phyloP scores from a whole-genome alignment of 78 protist species.

The Protostelium mycophagum region DNA sequence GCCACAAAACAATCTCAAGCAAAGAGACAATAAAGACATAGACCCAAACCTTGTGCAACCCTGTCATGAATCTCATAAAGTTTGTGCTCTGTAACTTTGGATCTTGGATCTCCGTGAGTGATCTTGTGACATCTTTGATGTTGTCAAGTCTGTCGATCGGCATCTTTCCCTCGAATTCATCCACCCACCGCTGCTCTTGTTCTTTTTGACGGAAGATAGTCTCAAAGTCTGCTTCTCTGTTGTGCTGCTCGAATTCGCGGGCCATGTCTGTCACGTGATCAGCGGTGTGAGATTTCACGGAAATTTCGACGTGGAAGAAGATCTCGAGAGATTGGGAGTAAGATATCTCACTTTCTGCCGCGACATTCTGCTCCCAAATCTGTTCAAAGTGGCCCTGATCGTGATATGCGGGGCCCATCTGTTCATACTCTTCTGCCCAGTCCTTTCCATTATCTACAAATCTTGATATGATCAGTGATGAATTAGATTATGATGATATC shows the following conservation, averaged over 20 bases:
- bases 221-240: not conserved
- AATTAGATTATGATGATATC: too few relatives aligned
- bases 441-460: too few relatives aligned
- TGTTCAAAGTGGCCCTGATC: not conserved
- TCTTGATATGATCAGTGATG: too few relatives aligned
- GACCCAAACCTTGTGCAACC: conserved; percentile 18
- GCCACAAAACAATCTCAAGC: too few relatives aligned
- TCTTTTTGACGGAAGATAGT: conserved; percentile 28
- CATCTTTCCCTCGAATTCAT: not conserved
- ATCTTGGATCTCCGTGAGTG: conserved; percentile 42
- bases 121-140: conserved; percentile 26
- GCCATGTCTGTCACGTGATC: conserved; percentile 21
- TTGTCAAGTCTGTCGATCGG: not conserved
- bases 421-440: too few relatives aligned
- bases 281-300: conserved; percentile 2
- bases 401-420: too few relatives aligned
- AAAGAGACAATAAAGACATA: too few relatives aligned
- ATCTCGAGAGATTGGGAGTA: too few relatives aligned
- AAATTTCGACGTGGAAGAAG: too few relatives aligned
- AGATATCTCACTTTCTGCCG: not conserved
- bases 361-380: not conserved
- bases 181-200: conserved; percentile 22
- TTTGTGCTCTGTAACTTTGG: conserved; percentile 46
- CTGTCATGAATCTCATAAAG: conserved; percentile 49
- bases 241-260: not conserved